A percentile compares a stretch with the other conserved stretches of the same genome.
Evolutionary conservation across 176 grass and related monocot genomes (phyloP).

Genomic region (Phyllostachys edulis): DNA sequence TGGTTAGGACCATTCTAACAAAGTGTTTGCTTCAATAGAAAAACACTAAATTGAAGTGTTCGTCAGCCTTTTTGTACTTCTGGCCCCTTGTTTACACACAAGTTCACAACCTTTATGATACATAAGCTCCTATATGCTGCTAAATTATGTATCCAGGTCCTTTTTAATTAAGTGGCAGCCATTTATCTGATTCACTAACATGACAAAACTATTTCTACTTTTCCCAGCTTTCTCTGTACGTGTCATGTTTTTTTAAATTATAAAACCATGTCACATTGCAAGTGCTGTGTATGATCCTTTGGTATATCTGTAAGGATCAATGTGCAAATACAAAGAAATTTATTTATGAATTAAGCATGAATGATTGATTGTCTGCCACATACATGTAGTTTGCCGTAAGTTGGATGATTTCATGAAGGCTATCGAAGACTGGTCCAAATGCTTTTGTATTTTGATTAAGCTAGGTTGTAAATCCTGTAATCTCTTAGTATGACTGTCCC

Average conservation of each 20-base stretch:
- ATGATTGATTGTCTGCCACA: conserved; percentile 30
- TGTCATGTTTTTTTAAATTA: background rate
- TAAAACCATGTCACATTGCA: background rate
- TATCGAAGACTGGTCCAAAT: no score
- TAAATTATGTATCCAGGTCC: background rate
- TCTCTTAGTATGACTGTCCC: no score
- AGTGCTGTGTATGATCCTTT: background rate
- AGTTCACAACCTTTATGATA: background rate
- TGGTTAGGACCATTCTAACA: background rate
- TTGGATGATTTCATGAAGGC: no score
- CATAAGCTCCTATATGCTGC: background rate
- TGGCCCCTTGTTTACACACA: background rate
- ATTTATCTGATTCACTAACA: conserved; percentile 1
- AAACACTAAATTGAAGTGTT: background rate
- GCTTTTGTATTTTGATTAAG: no score
- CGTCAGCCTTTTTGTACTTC: background rate
- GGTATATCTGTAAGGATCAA: background rate
- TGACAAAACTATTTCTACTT: background rate
- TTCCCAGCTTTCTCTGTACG: background rate
- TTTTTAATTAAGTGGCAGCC: background rate
- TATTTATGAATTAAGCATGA: conserved; percentile 22
- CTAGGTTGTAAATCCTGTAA: no score
- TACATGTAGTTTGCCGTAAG: conserved; percentile 63
- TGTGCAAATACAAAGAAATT: background rate
- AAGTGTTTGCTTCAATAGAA: background rate